Base-by-base conservation (phyloP, 345 rosid genomes). In the Xanthoceras sorbifolium region DNA sequence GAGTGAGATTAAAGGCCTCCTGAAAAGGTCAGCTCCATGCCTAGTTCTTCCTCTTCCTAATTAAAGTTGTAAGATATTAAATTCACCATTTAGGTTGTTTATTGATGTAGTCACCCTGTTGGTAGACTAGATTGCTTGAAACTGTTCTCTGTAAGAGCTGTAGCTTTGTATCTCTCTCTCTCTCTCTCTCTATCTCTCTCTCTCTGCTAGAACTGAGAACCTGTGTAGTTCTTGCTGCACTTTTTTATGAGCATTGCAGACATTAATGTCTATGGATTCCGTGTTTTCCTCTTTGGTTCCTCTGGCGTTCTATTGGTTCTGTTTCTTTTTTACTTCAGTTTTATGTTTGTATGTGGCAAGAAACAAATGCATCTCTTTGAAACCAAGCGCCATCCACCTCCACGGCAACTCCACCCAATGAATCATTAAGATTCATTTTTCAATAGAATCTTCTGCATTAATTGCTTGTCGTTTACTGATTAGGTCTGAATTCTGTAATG, bases 11-110 rank as follows among this genome's bases (percentile, higher is more conserved):
- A 86, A 92, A 32, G 86, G 87, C 64, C 93, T 95, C 54, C 82
- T 95, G 67, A 84, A 80, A 95, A 92, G 82, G 88, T 95, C 66
- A 90, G 91, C 83, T 86, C 90, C 64, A 63, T 85, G 86, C 89
- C 93, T 23, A 84, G 89, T 81, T 77, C 89, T 18, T 84, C 94
- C 32, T 82, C 93, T 36, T 80, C 82, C 36, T 84, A 85, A 73
- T 36, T 38, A 26, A 11, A 64, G 5, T 1, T 22, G 0, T 28
- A 50, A 22, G 60, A 50, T 59, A 20, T 22, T 44, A 59, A 31
- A 72, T 68, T 63, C 55, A 44, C 25, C 59, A 44, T 75, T 72
- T 69, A 69, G 61, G 66, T 67, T 72, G 60, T 46, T 50, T 82
- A 66, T 61, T 57, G 15, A 25, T 60, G 71, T 34, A 70, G 26